Percentiles rank a stretch among this genome's conserved stretches.
These are phyloP conservation scores for Thymus mandschuricus DNA, from an alignment of 257 asterid genomes.

Conservation along the genomic window DNA sequence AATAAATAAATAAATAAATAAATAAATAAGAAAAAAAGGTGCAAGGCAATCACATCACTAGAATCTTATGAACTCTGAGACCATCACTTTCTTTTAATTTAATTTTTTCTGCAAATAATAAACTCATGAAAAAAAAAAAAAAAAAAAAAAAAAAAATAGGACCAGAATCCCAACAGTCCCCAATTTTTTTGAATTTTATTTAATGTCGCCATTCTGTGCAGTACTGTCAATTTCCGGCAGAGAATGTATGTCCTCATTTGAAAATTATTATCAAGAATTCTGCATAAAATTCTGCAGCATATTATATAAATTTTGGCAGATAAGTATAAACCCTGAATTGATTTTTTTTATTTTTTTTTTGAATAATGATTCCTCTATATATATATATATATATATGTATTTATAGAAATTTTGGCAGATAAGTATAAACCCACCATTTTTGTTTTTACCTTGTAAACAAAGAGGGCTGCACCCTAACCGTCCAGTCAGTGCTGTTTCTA, in stretches of 20 bases:
- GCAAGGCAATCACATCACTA: slow-evolving; percentile 32
- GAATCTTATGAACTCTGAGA: slow-evolving; percentile 34
- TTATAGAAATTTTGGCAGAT: too few relatives aligned
- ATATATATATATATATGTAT: too few relatives aligned
- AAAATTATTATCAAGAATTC: background rate
- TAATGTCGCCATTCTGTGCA: slow-evolving; percentile 27
- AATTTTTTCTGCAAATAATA: slow-evolving; percentile 1
- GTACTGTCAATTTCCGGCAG: slow-evolving; percentile 29
- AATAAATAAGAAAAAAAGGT: background rate
- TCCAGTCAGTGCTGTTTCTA: too few relatives aligned
- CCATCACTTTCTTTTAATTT: slow-evolving; percentile 35
- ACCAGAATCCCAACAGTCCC: slow-evolving; percentile 35
- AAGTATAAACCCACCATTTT: background rate
- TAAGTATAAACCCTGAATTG: background rate
- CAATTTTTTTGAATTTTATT: slow-evolving; percentile 16
- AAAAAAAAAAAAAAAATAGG: slow-evolving; percentile 28
- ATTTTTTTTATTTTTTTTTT: background rate
- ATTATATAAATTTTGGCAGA: background rate
- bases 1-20: background rate
- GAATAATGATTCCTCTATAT: too few relatives aligned
- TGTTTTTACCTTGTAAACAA: slow-evolving; percentile 7
- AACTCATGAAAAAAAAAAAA: slow-evolving; percentile 16
- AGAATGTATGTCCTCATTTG: slow-evolving; percentile 44
- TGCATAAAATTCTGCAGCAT: too few relatives aligned
- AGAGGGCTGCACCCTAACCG: too few relatives aligned